Conservation (phyloP, 2,329 filamentous ascomycete genomes). For the Pestalotiopsis sp. region DNA sequence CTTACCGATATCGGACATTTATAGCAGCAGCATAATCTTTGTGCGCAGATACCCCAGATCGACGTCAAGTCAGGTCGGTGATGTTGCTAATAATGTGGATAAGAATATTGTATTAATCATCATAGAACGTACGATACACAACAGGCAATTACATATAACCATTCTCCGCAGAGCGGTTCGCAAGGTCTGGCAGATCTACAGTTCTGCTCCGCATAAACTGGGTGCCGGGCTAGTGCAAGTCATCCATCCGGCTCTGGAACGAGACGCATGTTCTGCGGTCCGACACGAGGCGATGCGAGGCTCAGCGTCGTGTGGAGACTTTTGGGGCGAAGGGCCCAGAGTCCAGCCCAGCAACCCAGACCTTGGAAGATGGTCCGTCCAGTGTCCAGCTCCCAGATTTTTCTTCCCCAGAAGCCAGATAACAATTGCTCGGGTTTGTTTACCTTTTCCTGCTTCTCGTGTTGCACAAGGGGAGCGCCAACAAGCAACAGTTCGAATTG, state of each 20-base stretch:
- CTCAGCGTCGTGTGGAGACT: neutral
- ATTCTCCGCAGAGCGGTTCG: neutral
- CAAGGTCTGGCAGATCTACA: neutral
- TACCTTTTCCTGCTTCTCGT: neutral
- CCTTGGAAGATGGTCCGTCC: neutral
- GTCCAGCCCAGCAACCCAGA: neutral
- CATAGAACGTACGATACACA: neutral
- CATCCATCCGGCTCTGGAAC: neutral
- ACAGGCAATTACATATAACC: neutral
- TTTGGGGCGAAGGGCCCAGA: neutral
- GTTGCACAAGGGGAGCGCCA: neutral
- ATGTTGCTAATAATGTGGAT: neutral
- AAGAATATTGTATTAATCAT: neutral
- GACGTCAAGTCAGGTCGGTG: neutral
- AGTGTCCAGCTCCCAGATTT: neutral
- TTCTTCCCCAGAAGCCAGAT: neutral
- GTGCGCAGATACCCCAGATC: neutral
- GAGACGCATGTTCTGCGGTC: neutral
- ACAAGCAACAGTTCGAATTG: neutral
- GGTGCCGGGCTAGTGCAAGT: neutral
- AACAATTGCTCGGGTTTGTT: neutral
- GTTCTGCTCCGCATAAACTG: conserved; percentile 6
- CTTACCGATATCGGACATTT: neutral
- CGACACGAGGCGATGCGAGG: neutral
- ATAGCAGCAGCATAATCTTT: neutral